Base-by-base conservation (phyloP, 2,329 filamentous ascomycete genomes). In the Onygenales sp. region DNA sequence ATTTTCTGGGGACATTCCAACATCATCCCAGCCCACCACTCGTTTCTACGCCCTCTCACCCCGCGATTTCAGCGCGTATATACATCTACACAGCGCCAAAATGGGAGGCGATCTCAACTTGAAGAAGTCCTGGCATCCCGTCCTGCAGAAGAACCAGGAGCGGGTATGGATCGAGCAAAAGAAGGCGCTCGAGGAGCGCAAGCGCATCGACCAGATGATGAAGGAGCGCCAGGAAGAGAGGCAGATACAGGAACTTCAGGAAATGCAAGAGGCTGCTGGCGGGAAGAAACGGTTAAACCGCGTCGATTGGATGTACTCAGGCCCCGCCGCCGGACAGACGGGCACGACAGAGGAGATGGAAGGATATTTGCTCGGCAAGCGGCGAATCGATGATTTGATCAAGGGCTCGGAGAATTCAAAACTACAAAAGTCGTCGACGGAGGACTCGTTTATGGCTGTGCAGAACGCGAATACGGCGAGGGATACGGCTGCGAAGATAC, bases 251-350 rank as follows among this genome's bases (percentile, higher is more conserved):
- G 91, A 97, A 68, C 82, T 97, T 1, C 88, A 96, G 69, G 82
- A 84, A 51, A 80, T 97, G 60, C 88, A 96, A 53, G 93, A 96
- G 71, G 85, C 86, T 2, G 86, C 90, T 0, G 93, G 93, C 39
- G 90, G 91, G 53, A 83, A 81, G 62, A 91, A 89, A 65, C 80
- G 86, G 51, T 74, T 86, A 33, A 85, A 92, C 62, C 84, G 90
- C 37, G 92, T 98, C 31, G 93, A 97, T 64, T 98, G 93, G 88
- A 96, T 98, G 89, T 98, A 98, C 71, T 83, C 86, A 62, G 92
- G 92, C 1, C 90, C 93, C 6, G 87, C 87, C 42, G 79, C 77
- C 53, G 88, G 88, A 37, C 85, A 87, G 64, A 76, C 77, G n/a
- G 86, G 86, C 33, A 88, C 82, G 40, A 83, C 73, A 0, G 92